Evolutionary conservation across 2,329 filamentous ascomycete genomes (phyloP).

Genomic region (Lasiodiplodia sp.): DNA sequence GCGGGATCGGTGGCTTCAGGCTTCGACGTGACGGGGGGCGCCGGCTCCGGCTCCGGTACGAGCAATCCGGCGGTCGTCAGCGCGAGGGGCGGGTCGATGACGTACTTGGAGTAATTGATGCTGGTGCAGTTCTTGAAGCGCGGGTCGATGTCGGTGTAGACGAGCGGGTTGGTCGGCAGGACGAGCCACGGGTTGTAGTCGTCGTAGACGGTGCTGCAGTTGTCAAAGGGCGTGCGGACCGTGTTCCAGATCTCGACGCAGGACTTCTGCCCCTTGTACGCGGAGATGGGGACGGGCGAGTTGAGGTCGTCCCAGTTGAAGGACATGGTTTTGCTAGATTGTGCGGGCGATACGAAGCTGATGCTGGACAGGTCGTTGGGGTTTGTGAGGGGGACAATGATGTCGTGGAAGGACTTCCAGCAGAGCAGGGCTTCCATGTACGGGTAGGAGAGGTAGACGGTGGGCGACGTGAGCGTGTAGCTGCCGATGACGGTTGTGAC

Average conservation of each 20-base stretch:
- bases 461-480: slow-evolving; percentile 14
- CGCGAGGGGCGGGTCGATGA: slow-evolving; percentile 14
- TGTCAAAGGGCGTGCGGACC: neutral
- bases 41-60: neutral
- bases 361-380: slow-evolving; percentile 9
- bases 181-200: slow-evolving; percentile 18
- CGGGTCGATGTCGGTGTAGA: slow-evolving; percentile 9
- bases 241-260: neutral
- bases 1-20: neutral
- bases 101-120: neutral
- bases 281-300: slow-evolving; percentile 2
- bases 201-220: slow-evolving; percentile 21
- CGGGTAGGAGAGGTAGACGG: slow-evolving; percentile 12
- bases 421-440: neutral
- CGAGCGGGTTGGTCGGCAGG: neutral
- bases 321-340: neutral
- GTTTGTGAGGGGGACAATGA: slow-evolving; percentile 3
- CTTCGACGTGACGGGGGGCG: neutral
- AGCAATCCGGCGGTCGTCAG: neutral
- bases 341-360: neutral
- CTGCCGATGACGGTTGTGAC: neutral
- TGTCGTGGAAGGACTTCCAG: neutral
- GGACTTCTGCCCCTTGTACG: neutral
- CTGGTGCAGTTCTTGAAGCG: slow-evolving; percentile 12
- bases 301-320: slow-evolving; percentile 19